Percentiles rank a stretch among this genome's conserved stretches.
These are phyloP conservation scores for Apiotrichum siamense DNA, from an alignment of 1,284 basidiomycete species.

Conservation along the genomic window DNA sequence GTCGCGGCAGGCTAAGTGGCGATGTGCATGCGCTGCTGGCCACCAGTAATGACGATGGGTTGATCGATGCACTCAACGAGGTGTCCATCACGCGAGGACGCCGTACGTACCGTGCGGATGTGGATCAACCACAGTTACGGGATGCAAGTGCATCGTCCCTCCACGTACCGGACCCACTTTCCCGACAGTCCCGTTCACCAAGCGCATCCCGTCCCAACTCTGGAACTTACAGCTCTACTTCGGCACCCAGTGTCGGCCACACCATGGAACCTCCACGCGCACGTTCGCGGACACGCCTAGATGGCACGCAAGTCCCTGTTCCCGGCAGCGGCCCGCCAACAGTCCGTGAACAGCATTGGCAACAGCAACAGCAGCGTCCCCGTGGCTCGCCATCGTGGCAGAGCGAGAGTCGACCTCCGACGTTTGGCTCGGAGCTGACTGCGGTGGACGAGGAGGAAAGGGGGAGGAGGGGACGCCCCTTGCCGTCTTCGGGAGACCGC, in stretches of 20 bases:
- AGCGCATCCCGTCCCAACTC: not conserved
- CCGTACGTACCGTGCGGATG: not conserved
- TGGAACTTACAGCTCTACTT: not conserved
- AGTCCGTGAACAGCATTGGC: not conserved
- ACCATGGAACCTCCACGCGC: not conserved
- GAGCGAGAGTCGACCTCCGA: constrained; percentile 1
- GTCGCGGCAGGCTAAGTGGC: not conserved
- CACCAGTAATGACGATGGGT: not conserved
- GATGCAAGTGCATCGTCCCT: not conserved
- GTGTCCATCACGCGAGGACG: constrained; percentile 12
- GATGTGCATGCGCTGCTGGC: not conserved
- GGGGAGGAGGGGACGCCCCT: not conserved
- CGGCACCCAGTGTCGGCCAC: not conserved
- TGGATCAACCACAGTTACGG: not conserved
- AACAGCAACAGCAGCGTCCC: not conserved
- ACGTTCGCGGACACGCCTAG: not conserved
- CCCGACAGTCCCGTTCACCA: not conserved
- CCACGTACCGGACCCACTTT: constrained; percentile 1
- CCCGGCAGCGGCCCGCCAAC: not conserved
- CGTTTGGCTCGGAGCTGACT: constrained; percentile 13
- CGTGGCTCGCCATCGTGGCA: constrained; percentile 1
- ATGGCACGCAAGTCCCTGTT: not conserved
- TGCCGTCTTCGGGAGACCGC: not conserved
- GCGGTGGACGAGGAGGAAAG: constrained; percentile 14
- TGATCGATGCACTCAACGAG: constrained; percentile 2